A percentile compares a stretch with the other conserved stretches of the same genome.
phyloP scores from a whole-genome alignment of 2,329 filamentous ascomycete species.

The Fusarium avenaceum region DNA sequence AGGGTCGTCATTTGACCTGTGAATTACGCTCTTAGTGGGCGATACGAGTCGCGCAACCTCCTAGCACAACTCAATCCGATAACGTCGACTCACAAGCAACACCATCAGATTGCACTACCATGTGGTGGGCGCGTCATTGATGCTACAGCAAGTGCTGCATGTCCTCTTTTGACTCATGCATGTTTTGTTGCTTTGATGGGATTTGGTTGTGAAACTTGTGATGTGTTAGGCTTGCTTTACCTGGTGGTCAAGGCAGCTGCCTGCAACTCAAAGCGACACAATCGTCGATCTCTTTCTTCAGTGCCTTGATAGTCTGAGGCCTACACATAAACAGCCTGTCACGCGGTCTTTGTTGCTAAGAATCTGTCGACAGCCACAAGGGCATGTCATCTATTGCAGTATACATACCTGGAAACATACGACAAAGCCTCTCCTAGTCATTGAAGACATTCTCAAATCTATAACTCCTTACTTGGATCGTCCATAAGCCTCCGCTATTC shows the following conservation, averaged over 20 bases:
- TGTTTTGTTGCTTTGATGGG: conserved; percentile 10
- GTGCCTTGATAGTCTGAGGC: conserved; percentile 20
- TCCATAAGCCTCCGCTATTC: conserved; percentile 70
- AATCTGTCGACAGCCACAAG: conserved; percentile 8
- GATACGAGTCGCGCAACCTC: conserved; percentile 31
- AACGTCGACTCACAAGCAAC: conserved; percentile 27
- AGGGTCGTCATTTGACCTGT: conserved; percentile 46
- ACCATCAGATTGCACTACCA: conserved; percentile 30
- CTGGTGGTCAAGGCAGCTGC: conserved; percentile 15
- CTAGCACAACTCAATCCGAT: conserved; percentile 38
- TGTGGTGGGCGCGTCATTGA: conserved; percentile 38
- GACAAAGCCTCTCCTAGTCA: neutral
- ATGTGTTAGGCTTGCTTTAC: neutral
- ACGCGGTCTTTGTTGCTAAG: conserved; percentile 30
- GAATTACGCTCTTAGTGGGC: conserved; percentile 37
- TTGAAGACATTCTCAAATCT: conserved; percentile 5
- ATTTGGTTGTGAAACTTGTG: neutral
- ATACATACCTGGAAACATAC: neutral
- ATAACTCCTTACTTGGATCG: conserved; percentile 36
- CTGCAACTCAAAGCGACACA: conserved; percentile 17
- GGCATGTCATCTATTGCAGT: conserved; percentile 7
- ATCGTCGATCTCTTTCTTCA: conserved; percentile 34
- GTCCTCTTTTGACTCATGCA: neutral
- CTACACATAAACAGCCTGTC: conserved; percentile 29
- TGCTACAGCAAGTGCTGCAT: conserved; percentile 7